Percentiles rank a stretch among this genome's conserved stretches.
phyloP scores from a whole-genome alignment of 768 basidiomycete species.

The Mrakia hoshinonis region DNA sequence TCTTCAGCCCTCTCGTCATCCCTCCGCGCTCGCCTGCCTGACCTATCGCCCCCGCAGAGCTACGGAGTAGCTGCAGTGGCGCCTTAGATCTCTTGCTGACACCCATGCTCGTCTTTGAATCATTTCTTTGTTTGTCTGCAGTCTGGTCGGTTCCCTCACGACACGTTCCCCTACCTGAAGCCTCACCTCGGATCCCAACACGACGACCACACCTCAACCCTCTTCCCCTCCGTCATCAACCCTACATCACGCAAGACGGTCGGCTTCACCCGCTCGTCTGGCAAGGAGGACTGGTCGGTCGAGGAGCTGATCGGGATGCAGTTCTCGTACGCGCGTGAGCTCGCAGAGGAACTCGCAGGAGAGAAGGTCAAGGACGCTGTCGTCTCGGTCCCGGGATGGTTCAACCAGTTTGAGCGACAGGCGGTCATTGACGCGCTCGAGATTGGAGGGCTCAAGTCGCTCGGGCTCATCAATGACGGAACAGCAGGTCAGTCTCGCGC shows the following conservation, averaged over 20 bases:
- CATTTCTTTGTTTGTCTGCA: conserved; percentile 38
- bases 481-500: conserved; percentile 48
- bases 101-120: conserved; percentile 1
- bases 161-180: conserved; percentile 79
- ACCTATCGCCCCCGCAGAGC: too few species aligned
- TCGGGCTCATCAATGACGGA: conserved; percentile 85
- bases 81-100: background rate
- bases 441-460: conserved; percentile 71
- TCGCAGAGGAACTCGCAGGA: conserved; percentile 62
- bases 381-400: conserved; percentile 83
- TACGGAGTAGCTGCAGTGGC: too few species aligned
- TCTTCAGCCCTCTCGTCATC: background rate
- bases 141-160: conserved; percentile 85
- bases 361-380: conserved; percentile 77
- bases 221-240: conserved; percentile 38
- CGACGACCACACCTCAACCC: conserved; percentile 28
- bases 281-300: conserved; percentile 52
- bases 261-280: conserved; percentile 45
- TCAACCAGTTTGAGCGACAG: conserved; percentile 80
- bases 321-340: conserved; percentile 74
- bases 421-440: conserved; percentile 87
- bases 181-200: conserved; percentile 54
- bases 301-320: conserved; percentile 95
- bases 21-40: background rate
- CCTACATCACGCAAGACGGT: conserved; percentile 50